phyloP scores from a whole-genome alignment of 345 rosid species.

The Laguncularia racemosa region DNA sequence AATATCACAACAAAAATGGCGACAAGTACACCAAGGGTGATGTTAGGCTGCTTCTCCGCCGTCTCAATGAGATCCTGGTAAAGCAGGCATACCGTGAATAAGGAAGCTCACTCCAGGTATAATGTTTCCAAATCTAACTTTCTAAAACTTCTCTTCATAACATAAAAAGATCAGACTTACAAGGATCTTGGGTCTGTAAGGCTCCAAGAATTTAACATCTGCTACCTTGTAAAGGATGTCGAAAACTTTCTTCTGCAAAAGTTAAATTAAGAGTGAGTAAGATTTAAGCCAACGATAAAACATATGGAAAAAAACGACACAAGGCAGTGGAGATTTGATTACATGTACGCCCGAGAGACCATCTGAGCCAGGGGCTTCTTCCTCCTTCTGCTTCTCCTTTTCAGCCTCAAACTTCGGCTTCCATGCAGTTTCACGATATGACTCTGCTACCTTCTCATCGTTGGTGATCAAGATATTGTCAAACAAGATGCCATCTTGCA shows the following conservation, averaged over 20 bases:
- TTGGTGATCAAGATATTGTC: conserved; percentile 41
- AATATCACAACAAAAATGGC: conserved; percentile 24
- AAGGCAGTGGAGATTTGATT: neutral
- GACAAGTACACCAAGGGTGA: conserved; percentile 29
- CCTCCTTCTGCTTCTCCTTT: conserved; percentile 40
- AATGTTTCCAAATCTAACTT: neutral
- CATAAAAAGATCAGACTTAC: conserved; percentile 4
- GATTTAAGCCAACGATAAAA: too few relatives aligned
- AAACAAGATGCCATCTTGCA: conserved; percentile 56
- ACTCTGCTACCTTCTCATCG: conserved; percentile 34
- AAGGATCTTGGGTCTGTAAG: conserved; percentile 17
- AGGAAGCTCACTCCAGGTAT: neutral
- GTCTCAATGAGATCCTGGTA: conserved; percentile 36
- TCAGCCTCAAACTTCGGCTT: conserved; percentile 42
- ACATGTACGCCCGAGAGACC: conserved; percentile 34
- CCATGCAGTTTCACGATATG: conserved; percentile 30
- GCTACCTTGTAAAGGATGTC: conserved; percentile 24
- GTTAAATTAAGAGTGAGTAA: neutral
- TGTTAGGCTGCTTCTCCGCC: conserved; percentile 50
- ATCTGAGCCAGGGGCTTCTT: conserved; percentile 25
- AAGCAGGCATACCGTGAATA: neutral
- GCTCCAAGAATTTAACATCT: conserved; percentile 14
- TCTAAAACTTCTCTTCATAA: neutral
- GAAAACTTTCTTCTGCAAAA: conserved; percentile 18
- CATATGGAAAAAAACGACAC: too few relatives aligned